Evolutionary conservation across 2,329 filamentous ascomycete genomes (phyloP).

Genomic region (Tolypocladium amazonense): DNA sequence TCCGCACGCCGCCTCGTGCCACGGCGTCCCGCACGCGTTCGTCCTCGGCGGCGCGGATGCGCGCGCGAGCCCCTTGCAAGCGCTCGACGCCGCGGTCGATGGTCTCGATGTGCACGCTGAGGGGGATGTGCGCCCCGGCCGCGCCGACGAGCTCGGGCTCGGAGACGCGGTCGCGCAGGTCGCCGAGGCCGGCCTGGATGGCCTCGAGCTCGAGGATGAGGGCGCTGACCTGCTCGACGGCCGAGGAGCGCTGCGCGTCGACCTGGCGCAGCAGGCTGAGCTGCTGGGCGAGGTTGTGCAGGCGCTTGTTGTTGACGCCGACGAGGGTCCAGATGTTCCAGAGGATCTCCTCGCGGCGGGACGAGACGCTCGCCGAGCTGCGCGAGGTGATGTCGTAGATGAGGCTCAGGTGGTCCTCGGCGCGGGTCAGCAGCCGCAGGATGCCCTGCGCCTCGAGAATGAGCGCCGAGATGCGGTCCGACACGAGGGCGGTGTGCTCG

Average conservation of each 20-base stretch:
- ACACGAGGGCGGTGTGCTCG: slow-evolving; percentile 58
- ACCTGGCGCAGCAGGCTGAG: slow-evolving; percentile 55
- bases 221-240: slow-evolving; percentile 56
- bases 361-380: slow-evolving; percentile 48
- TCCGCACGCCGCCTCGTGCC: slow-evolving; percentile 30
- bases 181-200: slow-evolving; percentile 60
- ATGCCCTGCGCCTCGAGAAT: slow-evolving; percentile 62
- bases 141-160: slow-evolving; percentile 50
- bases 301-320: slow-evolving; percentile 53
- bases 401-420: slow-evolving; percentile 58
- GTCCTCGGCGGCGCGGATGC: slow-evolving; percentile 47
- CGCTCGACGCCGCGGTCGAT: slow-evolving; percentile 65
- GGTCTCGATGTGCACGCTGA: slow-evolving; percentile 65
- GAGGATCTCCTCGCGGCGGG: slow-evolving; percentile 54
- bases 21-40: slow-evolving; percentile 44
- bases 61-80: slow-evolving; percentile 52
- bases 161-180: slow-evolving; percentile 60
- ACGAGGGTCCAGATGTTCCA: slow-evolving; percentile 64
- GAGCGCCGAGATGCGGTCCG: slow-evolving; percentile 56
- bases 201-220: slow-evolving; percentile 64
- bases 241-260: slow-evolving; percentile 52
- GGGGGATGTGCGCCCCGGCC: slow-evolving; percentile 37
- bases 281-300: slow-evolving; percentile 52
- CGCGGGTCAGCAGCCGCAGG: slow-evolving; percentile 51
- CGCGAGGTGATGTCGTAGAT: slow-evolving; percentile 60